Conservation (phyloP, 2,329 filamentous ascomycete species). For the Ceratocystiopsis minuta region DNA sequence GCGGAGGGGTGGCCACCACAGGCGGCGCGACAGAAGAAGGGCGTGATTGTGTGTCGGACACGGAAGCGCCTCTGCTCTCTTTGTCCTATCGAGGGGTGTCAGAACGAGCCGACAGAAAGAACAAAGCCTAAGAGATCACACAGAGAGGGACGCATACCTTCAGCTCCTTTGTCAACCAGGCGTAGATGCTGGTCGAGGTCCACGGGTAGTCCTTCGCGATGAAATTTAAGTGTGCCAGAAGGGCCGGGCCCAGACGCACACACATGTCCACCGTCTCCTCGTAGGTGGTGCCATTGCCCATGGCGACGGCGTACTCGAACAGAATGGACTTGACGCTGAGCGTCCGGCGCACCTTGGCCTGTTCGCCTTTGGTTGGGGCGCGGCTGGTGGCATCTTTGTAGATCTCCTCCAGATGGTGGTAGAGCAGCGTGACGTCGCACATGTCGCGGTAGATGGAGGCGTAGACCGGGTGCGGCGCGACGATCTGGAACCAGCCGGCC, state of each 20-base stretch:
- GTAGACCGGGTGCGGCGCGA: conserved; percentile 42
- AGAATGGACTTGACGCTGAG: conserved; percentile 18
- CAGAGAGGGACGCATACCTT: conserved; percentile 15
- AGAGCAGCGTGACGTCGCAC: conserved; percentile 42
- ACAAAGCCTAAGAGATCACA: not conserved
- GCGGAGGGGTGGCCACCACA: not conserved
- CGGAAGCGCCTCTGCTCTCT: conserved; percentile 1
- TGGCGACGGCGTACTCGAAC: conserved; percentile 29
- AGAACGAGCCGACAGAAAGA: not conserved
- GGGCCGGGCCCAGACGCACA: conserved; percentile 29
- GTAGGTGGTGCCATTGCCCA: conserved; percentile 33
- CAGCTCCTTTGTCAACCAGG: conserved; percentile 26
- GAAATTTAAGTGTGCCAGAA: conserved; percentile 30
- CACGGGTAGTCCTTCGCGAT: conserved; percentile 24
- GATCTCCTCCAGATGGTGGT: conserved; percentile 43
- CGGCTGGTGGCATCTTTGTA: conserved; percentile 19
- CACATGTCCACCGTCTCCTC: conserved; percentile 30
- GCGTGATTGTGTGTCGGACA: not conserved
- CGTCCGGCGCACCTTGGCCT: conserved; percentile 9
- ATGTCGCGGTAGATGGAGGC: conserved; percentile 37
- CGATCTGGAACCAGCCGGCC: conserved; percentile 52
- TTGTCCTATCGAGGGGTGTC: too few relatives aligned
- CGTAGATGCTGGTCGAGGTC: conserved; percentile 27
- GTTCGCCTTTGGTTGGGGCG: too few relatives aligned
- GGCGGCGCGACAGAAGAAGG: not conserved